These are phyloP conservation scores for Gossypium davidsonii DNA, from an alignment of 441 rosid genomes.

Conservation along the genomic window DNA sequence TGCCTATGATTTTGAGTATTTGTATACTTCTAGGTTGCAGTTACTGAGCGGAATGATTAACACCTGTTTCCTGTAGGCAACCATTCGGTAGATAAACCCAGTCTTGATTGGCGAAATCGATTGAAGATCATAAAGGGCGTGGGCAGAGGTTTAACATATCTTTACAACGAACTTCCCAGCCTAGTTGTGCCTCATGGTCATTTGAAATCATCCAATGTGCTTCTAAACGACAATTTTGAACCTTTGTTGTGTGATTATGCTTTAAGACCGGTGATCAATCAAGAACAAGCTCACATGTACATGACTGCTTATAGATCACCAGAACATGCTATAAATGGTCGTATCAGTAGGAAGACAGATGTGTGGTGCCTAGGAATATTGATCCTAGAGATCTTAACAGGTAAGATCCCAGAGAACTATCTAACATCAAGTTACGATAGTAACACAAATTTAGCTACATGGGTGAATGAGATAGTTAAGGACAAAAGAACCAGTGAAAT, in stretches of 20 bases:
- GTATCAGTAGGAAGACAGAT: constrained; percentile 56
- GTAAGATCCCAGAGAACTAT: constrained; percentile 70
- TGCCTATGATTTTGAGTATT: too few relatives aligned
- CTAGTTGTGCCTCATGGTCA: constrained; percentile 77
- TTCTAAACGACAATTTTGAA: constrained; percentile 49
- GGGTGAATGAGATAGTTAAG: constrained; percentile 64
- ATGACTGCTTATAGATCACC: constrained; percentile 88
- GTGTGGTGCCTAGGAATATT: constrained; percentile 83
- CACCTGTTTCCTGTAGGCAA: constrained; percentile 42
- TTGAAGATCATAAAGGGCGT: constrained; percentile 71
- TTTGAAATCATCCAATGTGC: constrained; percentile 88
- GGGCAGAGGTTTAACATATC: constrained; percentile 63
- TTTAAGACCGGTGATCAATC: constrained; percentile 64
- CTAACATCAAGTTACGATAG: constrained; percentile 45
- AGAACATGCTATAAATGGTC: constrained; percentile 43
- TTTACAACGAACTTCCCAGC: constrained; percentile 61
- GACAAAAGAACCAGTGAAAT: constrained; percentile 52
- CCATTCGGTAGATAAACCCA: constrained; percentile 40
- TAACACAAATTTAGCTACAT: constrained; percentile 43
- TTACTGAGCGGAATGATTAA: not conserved
- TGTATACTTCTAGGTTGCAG: too few relatives aligned
- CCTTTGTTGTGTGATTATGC: constrained; percentile 73
- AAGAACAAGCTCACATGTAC: constrained; percentile 52
- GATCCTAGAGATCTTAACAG: constrained; percentile 67
- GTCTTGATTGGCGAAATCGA: constrained; percentile 68